phyloP scores from a whole-genome alignment of 2,329 filamentous ascomycete species.

The Aspergillus fijiensis region DNA sequence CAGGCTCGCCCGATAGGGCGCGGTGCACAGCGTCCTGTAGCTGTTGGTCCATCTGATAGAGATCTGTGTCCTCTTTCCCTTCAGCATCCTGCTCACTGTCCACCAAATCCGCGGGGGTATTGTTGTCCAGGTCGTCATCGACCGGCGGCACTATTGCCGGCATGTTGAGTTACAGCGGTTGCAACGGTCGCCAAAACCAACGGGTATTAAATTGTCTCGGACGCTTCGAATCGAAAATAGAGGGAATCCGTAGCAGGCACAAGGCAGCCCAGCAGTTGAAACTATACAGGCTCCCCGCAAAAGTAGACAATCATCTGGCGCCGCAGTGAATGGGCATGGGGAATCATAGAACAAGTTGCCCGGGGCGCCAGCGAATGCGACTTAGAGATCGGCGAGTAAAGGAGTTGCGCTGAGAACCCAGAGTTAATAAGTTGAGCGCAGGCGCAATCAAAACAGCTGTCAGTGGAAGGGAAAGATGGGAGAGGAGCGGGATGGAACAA shows the following conservation, averaged over 20 bases:
- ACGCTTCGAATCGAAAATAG: background rate
- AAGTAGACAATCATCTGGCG: constrained; percentile 29
- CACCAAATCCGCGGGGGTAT: constrained; percentile 33
- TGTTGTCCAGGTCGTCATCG: constrained; percentile 35
- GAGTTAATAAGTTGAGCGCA: background rate
- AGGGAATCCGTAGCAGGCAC: constrained; percentile 10
- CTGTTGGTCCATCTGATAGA: constrained; percentile 42
- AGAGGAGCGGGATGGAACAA: constrained; percentile 18
- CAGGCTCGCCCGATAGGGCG: constrained; percentile 34
- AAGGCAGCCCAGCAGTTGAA: constrained; percentile 26
- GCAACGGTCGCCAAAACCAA: constrained; percentile 41
- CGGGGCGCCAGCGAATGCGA: constrained; percentile 15
- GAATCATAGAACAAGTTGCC: constrained; percentile 16
- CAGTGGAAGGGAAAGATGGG: constrained; percentile 21
- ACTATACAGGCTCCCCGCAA: constrained; percentile 28
- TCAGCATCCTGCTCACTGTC: constrained; percentile 47
- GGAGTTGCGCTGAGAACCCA: background rate
- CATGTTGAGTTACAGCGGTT: constrained; percentile 34
- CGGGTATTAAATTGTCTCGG: constrained; percentile 12
- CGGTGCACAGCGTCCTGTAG: constrained; percentile 40
- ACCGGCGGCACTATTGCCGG: constrained; percentile 43
- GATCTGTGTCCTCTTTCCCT: constrained; percentile 45
- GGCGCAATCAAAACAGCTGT: constrained; percentile 16
- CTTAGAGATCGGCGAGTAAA: background rate
- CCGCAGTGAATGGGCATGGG: constrained; percentile 29